Evolutionary conservation across 306 rosid genomes (phyloP), one percentile per base, ranked within the genome.

Genomic region (Cucurbita maxima): DNA sequence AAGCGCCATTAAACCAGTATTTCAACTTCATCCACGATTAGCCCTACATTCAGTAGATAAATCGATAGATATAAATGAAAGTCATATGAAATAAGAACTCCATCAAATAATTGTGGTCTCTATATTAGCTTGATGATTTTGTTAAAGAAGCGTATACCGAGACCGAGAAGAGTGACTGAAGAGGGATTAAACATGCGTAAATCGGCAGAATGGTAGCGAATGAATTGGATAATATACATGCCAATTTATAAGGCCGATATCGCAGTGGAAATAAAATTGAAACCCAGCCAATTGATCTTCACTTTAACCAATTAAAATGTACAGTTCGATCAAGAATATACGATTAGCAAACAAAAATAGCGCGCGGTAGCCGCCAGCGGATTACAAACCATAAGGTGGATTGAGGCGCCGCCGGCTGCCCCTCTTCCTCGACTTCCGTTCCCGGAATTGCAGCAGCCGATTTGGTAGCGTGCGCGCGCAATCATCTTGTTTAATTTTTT

Each of bases 1-100:
- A 81, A 90, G 96, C 61, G 98, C 90, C 98, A 92, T 87, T 4
- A 38, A 47, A 37, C 36, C 60, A 61, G 8, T 43, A 22, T 7
- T 62, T 75, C 60, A 37, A 48, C 9, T 47, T 61, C 72, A 12
- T 8, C 58, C 64, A 4, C 60, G 16, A 34, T 25, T 38, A 38
- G 19, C 18, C n/a, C 78, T 61, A 62, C 78, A 30, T 48, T 54
- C 18, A 58, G 25, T 54, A 34, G 19, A 40, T 6, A 19, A 19
- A 53, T 4, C 54, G 5, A 19, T 18, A 8, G 41, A 69, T 3
- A 25, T 13, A 36, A 47, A 47, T 30, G 69, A 4, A n/a, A 38
- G 22, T 61, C 54, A 0, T 52, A 5, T 25, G 54, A 67, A 67
- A 3, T n/a, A 67, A 30, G 34, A 38, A 54, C 51, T 45, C 72